Base-by-base conservation (phyloP, 306 rosid species). In the Prunus padus region DNA sequence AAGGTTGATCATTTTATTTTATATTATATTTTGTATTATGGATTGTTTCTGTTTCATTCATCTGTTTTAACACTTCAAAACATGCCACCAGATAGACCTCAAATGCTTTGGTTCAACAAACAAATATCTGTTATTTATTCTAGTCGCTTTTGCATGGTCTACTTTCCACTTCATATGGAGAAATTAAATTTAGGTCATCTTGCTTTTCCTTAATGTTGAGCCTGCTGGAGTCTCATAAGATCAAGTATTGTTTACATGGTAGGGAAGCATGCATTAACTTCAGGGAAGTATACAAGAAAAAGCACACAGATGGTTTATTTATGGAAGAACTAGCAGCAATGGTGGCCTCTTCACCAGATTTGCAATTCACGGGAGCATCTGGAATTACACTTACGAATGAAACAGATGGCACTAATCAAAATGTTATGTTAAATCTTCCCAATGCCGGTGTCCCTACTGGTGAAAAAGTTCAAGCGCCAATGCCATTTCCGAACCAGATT, bases 401-500 rank as follows among this genome's bases (percentile, higher is more conserved):
- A 45, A 19, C 57, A 23, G 40, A 22, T 16, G 22, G 16, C 54
- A 64, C 45, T 44, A 73, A 25, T 73, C 68, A 60, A 61, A 60
- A 73, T 16, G 33, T 73, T 51, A 25, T 60, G 45, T 33, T 73
- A 31, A 59, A 59, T 73, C 68, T 57, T 73, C 68, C 64, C 45
- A 18, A 25, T 60, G 67, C 44, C 10, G 44, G 66, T 22, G 16
- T 40, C 40, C 47, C 40, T 7, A 72, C n/a, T 13, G 20, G 44
- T 13, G 82, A 81, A 75, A 85, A 85, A 76, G 78, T 70, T 77
- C 91, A 85, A 80, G 79, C 63, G 81, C 84, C 89, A 28, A 77
- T 83, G 81, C 82, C 91, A 16, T 89, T 88, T 86, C 82, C 84
- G 18, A 80, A 75, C 82, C 82, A 77, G 33, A 59, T 77, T 44